Conservation (phyloP, 805 yeast species). For the Lipomyces anomalus region DNA sequence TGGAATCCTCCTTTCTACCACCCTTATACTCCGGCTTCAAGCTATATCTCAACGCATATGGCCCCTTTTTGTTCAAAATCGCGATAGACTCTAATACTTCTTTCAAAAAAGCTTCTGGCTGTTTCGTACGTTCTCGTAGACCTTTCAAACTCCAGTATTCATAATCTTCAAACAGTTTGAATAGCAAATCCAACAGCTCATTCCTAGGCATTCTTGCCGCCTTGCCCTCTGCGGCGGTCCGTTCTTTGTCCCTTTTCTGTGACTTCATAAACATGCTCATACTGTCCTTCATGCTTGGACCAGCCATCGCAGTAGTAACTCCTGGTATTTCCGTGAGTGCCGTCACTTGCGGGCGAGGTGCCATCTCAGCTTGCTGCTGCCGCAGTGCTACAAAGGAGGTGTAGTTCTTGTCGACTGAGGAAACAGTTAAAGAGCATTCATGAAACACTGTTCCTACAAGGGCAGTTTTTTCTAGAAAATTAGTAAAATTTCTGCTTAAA, state of each 20-base stretch:
- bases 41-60: conserved; percentile 87
- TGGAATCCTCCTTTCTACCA: too few species aligned
- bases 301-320: conserved; percentile 78
- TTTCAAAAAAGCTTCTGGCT: conserved; percentile 83
- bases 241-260: conserved; percentile 31
- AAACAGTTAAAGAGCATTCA: conserved; percentile 59
- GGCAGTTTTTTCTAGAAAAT: conserved; percentile 54
- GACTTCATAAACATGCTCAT: conserved; percentile 59
- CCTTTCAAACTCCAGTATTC: conserved; percentile 97
- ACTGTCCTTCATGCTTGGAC: conserved; percentile 69
- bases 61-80: conserved; percentile 84
- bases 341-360: conserved; percentile 58
- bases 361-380: conserved; percentile 40
- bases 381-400: conserved; percentile 55
- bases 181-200: conserved; percentile 80
- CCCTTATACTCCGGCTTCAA: conserved; percentile 82
- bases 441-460: conserved; percentile 83
- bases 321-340: conserved; percentile 78
- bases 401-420: conserved; percentile 66
- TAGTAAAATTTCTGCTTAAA: conserved; percentile 1
- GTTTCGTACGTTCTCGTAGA: conserved; percentile 84
- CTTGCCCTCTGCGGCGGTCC: conserved; percentile 58
- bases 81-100: conserved; percentile 91
- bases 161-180: conserved; percentile 85
- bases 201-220: conserved; percentile 92